A percentile compares a stretch with the other conserved stretches of the same genome.
These are phyloP conservation scores for Verticillium albo-atrum DNA, from an alignment of 2,329 filamentous ascomycete species.

Conservation along the genomic window DNA sequence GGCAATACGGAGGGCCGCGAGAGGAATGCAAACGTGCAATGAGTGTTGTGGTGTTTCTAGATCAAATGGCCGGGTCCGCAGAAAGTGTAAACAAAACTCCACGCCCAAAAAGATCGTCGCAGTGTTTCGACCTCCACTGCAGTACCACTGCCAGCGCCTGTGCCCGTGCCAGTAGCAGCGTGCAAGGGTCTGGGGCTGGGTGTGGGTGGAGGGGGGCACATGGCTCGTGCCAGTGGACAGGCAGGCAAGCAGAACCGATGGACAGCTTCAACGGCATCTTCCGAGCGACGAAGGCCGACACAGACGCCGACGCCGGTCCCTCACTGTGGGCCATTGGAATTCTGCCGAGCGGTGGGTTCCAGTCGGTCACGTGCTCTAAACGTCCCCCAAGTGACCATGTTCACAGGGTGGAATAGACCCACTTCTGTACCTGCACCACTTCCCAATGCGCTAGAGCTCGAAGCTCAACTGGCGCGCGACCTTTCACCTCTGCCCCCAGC, in stretches of 20 bases:
- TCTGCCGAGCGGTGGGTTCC: neutral
- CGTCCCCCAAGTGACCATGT: neutral
- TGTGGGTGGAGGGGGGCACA: neutral
- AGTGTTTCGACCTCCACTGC: neutral
- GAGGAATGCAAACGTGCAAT: neutral
- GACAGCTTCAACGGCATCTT: neutral
- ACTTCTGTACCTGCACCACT: neutral
- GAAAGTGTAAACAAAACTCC: conserved; percentile 3
- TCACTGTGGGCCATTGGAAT: neutral
- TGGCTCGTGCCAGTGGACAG: neutral
- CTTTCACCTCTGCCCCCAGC: neutral
- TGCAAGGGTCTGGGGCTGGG: neutral
- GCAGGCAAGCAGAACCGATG: neutral
- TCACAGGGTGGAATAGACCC: neutral
- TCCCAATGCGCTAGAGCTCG: neutral
- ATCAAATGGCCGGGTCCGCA: neutral
- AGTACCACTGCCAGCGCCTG: neutral
- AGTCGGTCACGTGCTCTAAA: neutral
- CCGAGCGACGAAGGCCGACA: neutral
- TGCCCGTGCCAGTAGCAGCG: neutral
- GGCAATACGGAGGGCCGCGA: conserved; percentile 5
- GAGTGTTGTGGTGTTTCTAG: neutral
- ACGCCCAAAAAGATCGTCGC: conserved; percentile 3
- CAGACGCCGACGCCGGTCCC: neutral
- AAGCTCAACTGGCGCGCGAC: neutral